Evolutionary conservation across 2,329 filamentous ascomycete species (phyloP), one percentile per base, ranked within the genome.

Genomic region (Penicillium sp.): DNA sequence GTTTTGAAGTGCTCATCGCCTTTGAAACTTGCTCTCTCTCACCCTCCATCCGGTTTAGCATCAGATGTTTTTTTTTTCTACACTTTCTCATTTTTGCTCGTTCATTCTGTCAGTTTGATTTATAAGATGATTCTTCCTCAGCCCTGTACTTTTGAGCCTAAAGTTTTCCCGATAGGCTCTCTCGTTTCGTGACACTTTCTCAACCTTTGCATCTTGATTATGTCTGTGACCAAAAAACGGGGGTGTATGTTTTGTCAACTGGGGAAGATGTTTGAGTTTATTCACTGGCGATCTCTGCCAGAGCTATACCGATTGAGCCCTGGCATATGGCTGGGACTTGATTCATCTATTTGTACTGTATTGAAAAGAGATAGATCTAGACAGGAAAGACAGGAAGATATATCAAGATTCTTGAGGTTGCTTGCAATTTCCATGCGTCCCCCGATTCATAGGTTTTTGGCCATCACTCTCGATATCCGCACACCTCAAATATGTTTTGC

Each of bases 11-110:
- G 29, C 7, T 18, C 29, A 32, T 32, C 29, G 29, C 29, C 29
- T 32, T 32, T 11, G 29, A 32, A 32, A 32, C 3, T 32, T 11
- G 29, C 38, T 53, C 44, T 49, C 43, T 47, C 55, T 55, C 48
- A 46, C 25, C 38, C 50, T 52, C 45, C 51, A 34, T 33, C 47
- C 45, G 29, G 45, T 60, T 56, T 55, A 55, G 56, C 56, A 58
- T 64, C 52, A 46, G 49, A 55, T 50, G 37, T 45, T 43, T 44
- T 43, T 11, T 48, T 26, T 29, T 48, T 26, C 24, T 26, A 5
- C 3, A 32, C 33, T 34, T 24, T 26, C 12, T 18, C 18, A 18
- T 18, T 18, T 18, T 18, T 18, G 18, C 18, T 18, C 18, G 40
- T 11, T 18, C 9, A 12, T 27, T 43, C 12, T 29, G 9, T 27